Base-by-base conservation (phyloP, 2,329 filamentous ascomycete species). In the Pyricularia sp. region DNA sequence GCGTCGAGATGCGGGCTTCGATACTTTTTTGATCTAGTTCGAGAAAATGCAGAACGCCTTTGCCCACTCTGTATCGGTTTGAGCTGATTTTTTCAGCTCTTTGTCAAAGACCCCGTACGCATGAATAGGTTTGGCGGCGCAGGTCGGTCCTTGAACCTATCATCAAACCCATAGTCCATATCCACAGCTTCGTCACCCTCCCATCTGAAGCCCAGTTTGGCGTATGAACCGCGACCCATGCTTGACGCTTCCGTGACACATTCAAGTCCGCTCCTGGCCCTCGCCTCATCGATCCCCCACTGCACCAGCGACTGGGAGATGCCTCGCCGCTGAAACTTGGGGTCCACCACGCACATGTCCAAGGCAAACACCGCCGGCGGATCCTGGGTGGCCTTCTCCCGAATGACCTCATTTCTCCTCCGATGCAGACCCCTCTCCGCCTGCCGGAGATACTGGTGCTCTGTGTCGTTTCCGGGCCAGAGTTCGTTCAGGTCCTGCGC, bases 311-410 rank as follows among this genome's bases (percentile, higher is more conserved):
- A 70, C 28, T 68, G 71, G 9, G 79, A 81, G 64, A 82, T 75
- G 0, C 81, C 79, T n/a, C 70, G 71, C 12, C 82, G 74, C 69
- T 86, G 84, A 65, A 79, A 83, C 0, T 70, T 73, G 0, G 83
- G 83, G 66, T 85, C 77, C 5, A 85, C 82, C 19, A 73, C 79
- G 66, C 81, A 83, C 2, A 81, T 67, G 64, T 82, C 79, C 65
- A 86, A 73, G 1, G 77, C 77, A 70, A 84, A 78, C 28, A 35
- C 49, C 2, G 62, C 62, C 0, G 82, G 81, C 3, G 73, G 75
- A 3, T 70, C 68, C 12, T 26, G 8, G 0, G 57, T n/a, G 8
- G 62, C 62, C 53, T 64, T 80, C 63, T 78, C 74, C 64, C 71
- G 72, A 35, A 79, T 73, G 2, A 78, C 73, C 63, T 78, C 75